These are phyloP conservation scores for Skeletonema grethae DNA, from an alignment of 108 stramenopile species.

Conservation along the genomic window DNA sequence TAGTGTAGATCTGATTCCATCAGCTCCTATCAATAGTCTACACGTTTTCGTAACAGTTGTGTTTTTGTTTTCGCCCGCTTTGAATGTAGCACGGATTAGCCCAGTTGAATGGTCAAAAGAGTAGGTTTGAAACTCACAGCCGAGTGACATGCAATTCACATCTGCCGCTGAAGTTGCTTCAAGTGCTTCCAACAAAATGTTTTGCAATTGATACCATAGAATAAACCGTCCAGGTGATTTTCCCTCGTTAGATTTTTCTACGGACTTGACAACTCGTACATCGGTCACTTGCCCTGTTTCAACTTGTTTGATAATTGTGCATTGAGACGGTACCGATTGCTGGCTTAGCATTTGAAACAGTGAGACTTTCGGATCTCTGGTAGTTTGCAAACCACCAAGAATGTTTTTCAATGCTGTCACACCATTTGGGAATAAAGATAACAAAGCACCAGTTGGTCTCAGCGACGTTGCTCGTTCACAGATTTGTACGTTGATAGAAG, in stretches of 20 bases:
- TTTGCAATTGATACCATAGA: conserved; percentile 19
- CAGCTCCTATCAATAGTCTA: conserved; percentile 10
- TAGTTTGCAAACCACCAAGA: not conserved
- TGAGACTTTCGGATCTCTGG: not conserved
- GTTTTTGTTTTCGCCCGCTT: not conserved
- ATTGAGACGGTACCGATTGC: not conserved
- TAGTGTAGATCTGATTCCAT: conserved; percentile 8
- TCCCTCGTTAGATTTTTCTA: not conserved
- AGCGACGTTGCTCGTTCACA: conserved; percentile 5
- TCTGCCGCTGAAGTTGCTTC: not conserved
- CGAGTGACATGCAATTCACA: conserved; percentile 6
- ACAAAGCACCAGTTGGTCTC: conserved; percentile 3
- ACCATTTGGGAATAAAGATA: conserved; percentile 24
- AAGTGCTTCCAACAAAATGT: conserved; percentile 9
- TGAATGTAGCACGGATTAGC: not conserved
- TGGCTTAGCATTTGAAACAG: not conserved
- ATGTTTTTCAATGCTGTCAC: conserved; percentile 9
- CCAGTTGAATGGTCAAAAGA: conserved; percentile 10
- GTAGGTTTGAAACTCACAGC: conserved; percentile 11
- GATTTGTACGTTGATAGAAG: not conserved
- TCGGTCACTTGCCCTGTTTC: not conserved
- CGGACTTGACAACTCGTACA: conserved; percentile 1
- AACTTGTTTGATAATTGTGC: conserved; percentile 3
- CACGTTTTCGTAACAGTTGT: not conserved
- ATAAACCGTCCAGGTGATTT: conserved; percentile 8